Percentiles rank a stretch among this genome's conserved stretches.
These are phyloP conservation scores for Articulospora tetracladia DNA, from an alignment of 495 filamentous ascomycete genomes.

Conservation along the genomic window DNA sequence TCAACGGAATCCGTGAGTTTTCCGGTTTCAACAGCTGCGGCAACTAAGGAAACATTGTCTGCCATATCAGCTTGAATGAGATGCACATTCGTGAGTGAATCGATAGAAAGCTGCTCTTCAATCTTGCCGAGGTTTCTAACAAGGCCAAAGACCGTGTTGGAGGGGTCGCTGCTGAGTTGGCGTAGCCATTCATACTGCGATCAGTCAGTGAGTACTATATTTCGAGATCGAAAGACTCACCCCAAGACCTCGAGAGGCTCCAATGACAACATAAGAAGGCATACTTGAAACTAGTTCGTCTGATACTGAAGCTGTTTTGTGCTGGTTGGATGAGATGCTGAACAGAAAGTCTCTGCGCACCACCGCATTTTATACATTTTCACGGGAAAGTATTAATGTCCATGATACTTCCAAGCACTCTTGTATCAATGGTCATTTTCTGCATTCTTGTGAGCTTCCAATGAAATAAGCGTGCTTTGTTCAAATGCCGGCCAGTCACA, in stretches of 20 bases:
- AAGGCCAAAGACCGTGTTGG: constrained; percentile 25
- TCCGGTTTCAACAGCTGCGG: constrained; percentile 24
- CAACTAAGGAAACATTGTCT: constrained; percentile 28
- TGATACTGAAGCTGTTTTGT: neutral
- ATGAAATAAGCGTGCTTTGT: neutral
- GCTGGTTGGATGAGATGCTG: neutral
- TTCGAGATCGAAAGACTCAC: constrained; percentile 25
- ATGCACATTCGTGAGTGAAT: constrained; percentile 29
- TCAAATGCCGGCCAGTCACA: neutral
- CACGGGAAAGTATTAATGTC: neutral
- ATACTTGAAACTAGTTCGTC: constrained; percentile 23
- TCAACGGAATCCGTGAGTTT: constrained; percentile 33
- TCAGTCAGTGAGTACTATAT: neutral
- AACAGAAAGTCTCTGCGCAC: neutral
- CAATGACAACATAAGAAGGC: constrained; percentile 36
- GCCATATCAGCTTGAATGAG: constrained; percentile 36
- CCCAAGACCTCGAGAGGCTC: constrained; percentile 34
- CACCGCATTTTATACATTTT: neutral
- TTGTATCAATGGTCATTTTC: neutral
- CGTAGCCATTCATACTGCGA: constrained; percentile 33
- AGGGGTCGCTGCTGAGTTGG: constrained; percentile 23
- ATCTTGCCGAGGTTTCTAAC: constrained; percentile 23
- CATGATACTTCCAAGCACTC: neutral
- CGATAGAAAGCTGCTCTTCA: constrained; percentile 23
- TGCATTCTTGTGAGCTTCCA: neutral